Conservation (phyloP, 768 basidiomycete species). For the Paxillus rubicundulus region DNA sequence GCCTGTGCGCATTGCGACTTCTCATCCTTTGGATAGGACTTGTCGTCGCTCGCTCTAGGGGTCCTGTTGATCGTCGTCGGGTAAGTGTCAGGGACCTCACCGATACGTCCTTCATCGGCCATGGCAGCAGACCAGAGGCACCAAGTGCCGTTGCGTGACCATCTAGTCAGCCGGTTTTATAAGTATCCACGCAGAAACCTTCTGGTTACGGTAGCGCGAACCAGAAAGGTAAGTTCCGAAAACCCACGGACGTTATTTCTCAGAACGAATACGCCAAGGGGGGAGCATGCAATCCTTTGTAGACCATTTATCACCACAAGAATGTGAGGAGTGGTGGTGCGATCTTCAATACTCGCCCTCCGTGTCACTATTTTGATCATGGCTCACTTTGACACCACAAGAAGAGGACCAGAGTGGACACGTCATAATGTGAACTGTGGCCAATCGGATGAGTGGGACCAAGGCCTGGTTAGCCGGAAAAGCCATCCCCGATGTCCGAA, state of each 20-base stretch:
- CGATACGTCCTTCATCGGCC: not conserved
- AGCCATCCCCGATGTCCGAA: too few species aligned
- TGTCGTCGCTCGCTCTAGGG: slow-evolving; percentile 15
- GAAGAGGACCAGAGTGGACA: too few species aligned
- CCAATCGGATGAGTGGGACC: too few species aligned
- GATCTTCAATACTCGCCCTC: too few species aligned
- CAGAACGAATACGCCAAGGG: not conserved
- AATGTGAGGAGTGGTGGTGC: too few species aligned
- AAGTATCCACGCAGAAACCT: not conserved
- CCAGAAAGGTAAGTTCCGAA: not conserved
- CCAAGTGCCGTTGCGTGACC: not conserved
- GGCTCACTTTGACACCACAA: too few species aligned
- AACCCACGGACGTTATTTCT: not conserved
- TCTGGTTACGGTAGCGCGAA: not conserved
- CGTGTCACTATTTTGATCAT: too few species aligned
- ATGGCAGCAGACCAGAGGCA: slow-evolving; percentile 3
- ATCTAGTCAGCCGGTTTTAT: slow-evolving; percentile 3
- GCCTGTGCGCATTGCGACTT: slow-evolving; percentile 22
- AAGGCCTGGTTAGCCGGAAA: too few species aligned
- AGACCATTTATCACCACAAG: not conserved
- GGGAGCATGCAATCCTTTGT: not conserved
- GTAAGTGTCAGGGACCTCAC: not conserved
- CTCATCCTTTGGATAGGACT: slow-evolving; percentile 10
- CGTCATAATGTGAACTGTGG: too few species aligned
- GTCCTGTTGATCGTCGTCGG: not conserved